A percentile compares a stretch with the other conserved stretches of the same genome.
Evolutionary conservation across 306 rosid species (phyloP).

Genomic region (Mimosa pudica): DNA sequence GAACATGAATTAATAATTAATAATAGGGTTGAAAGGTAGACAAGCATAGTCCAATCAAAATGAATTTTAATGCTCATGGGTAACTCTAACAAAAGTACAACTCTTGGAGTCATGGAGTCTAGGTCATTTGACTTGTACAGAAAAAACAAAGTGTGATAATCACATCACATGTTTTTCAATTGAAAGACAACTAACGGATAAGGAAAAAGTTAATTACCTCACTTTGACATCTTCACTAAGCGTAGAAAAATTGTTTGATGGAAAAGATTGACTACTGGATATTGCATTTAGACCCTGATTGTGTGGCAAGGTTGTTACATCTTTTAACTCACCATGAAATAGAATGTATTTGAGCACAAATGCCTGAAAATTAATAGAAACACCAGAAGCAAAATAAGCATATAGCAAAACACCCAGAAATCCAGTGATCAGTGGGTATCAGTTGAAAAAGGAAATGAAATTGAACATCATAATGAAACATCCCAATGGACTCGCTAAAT

Average conservation of each 20-base stretch:
- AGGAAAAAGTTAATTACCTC: slow-evolving; percentile 67
- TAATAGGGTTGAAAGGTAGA: background rate
- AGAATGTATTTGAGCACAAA: slow-evolving; percentile 86
- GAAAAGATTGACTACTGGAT: slow-evolving; percentile 54
- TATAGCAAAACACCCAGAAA: slow-evolving; percentile 17
- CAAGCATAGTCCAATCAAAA: background rate
- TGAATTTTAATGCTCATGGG: slow-evolving; percentile 1
- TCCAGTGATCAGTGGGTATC: background rate
- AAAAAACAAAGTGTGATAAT: slow-evolving; percentile 1
- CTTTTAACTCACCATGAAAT: slow-evolving; percentile 61
- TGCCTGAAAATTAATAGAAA: slow-evolving; percentile 67
- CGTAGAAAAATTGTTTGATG: slow-evolving; percentile 66
- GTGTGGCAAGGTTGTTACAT: slow-evolving; percentile 48
- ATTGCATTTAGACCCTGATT: slow-evolving; percentile 49
- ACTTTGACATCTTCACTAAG: slow-evolving; percentile 71
- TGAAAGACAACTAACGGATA: slow-evolving; percentile 32
- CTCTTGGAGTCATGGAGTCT: background rate
- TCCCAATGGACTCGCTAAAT: background rate
- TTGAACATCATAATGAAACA: slow-evolving; percentile 20
- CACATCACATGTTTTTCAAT: slow-evolving; percentile 30
- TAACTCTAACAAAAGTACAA: slow-evolving; percentile 29
- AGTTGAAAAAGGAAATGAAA: slow-evolving; percentile 21
- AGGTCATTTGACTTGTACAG: background rate
- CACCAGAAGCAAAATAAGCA: slow-evolving; percentile 31
- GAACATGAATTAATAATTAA: slow-evolving; percentile 2